Evolutionary conservation across 495 filamentous ascomycete species (phyloP), one percentile per base, ranked within the genome.

Genomic region (Parmelia sp.): DNA sequence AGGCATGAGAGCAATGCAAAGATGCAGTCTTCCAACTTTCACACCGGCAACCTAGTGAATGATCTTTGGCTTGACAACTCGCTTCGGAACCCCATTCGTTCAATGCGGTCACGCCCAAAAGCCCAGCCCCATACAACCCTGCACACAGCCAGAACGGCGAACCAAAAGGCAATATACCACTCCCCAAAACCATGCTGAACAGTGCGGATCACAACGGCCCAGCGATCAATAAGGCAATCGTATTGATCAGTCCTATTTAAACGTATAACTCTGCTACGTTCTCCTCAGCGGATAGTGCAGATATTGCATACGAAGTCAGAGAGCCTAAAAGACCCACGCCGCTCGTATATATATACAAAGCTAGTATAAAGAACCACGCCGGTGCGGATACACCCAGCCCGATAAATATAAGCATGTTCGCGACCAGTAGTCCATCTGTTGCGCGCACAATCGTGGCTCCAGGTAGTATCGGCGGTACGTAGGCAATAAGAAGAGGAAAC

Each of bases 81-180:
- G n/a, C n/a, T n/a, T n/a, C n/a, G n/a, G n/a, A n/a, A n/a, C 39
- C 12, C 3, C 39, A 2, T 40, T 40, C 12, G 17, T 44, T 61
- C 62, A 68, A 58, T 10, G 11, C 57, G 36, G 15, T 42, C n/a
- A 45, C 61, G 3, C 56, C 62, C 8, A 1, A 58, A 21, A 55
- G 7, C 0, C 44, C 58, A 6, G 39, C 33, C 7, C 57, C 66
- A 55, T 55, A 68, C 1, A 66, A 27, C 0, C 27, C 57, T 11
- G 63, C 59, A 40, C 49, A 58, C 2, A 66, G 1, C 63, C 66
- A 68, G 42, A 66, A 68, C 1, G 63, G 63, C 3, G 59, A 21
- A 0, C 66, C 66, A 5, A 68, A 19, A 2, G 63, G 63, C 9
- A 65, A 44, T 8, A 27, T 19, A 3, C 25, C 51, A 12, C 35